Evolutionary conservation across 2,329 filamentous ascomycete species (phyloP), one percentile per base, ranked within the genome.

Genomic region (Aureobasidium sp.): DNA sequence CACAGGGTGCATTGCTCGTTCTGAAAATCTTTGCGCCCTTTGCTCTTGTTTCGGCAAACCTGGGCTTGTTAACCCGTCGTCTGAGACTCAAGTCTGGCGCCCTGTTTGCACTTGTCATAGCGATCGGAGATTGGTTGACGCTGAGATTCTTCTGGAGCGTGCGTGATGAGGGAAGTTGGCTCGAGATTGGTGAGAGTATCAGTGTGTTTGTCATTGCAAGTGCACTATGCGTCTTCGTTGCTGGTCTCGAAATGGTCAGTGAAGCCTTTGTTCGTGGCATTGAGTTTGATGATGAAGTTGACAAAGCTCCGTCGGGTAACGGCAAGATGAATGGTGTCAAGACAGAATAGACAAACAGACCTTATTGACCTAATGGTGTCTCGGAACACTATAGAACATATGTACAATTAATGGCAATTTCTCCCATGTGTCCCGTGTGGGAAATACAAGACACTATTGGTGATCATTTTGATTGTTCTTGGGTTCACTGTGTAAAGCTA

Each of bases 81-180:
- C 79, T 99, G 0, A 88, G 89, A 17, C 88, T 99, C 0, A 88
- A 91, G 9, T 92, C 91, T 0, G 91, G 89, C 42, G 90, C 91
- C 6, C 78, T 99, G 4, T 97, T 97, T 77, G 97, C 97, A 88
- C 79, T 93, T 2, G 91, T 96, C 56, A 96, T 97, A 85, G 89
- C 89, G 0, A 84, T 95, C 57, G 92, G 89, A 64, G 94, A 99
- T 72, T 85, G 96, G 55, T 81, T 97, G 72, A 97, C 94, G 3
- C 80, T 99, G 58, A 90, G 94, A 70, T 99, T 99, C 79, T 99
- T 99, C 77, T 99, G 90, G 86, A 90, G 96, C 69, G 94, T 99
- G 50, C 89, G 89, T 70, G 94, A 99, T 68, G 94, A 99, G 73
- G 94, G 94, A 0, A 94, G 89, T 26, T 99, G 94, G 94, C 77